Conservation (phyloP, 202 grass and related monocot genomes). For the Cymbopogon flexuosus region DNA sequence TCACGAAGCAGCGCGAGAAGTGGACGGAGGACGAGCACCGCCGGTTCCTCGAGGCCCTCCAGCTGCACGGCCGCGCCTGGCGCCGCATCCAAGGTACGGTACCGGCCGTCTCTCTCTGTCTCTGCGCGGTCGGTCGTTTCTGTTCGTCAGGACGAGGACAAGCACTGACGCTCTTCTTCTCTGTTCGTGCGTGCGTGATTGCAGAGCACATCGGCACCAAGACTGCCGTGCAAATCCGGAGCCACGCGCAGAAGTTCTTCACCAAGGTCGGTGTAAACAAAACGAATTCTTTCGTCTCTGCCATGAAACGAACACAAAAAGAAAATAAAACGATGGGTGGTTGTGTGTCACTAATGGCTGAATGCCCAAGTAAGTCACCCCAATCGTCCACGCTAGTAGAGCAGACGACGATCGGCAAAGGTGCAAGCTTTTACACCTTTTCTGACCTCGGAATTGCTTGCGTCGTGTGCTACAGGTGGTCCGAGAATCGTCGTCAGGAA, state of each 20-base stretch:
- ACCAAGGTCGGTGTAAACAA: conserved; percentile 55
- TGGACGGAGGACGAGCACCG: conserved; percentile 84
- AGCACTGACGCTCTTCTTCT: not conserved
- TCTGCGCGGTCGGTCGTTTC: too few relatives aligned
- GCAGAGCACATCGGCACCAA: conserved; percentile 91
- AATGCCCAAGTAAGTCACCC: conserved; percentile 41
- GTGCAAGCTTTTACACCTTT: not conserved
- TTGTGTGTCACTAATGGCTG: conserved; percentile 41
- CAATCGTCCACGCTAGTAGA: conserved; percentile 36
- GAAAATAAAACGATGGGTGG: not conserved
- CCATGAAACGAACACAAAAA: conserved; percentile 20
- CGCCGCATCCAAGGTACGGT: conserved; percentile 71
- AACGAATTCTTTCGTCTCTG: conserved; percentile 27
- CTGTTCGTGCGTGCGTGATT: not conserved
- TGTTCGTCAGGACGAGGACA: not conserved
- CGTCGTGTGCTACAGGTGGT: conserved; percentile 41
- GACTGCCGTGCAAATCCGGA: conserved; percentile 94
- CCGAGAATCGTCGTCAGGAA: conserved; percentile 48
- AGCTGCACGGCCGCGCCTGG: conserved; percentile 74
- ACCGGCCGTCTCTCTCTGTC: too few relatives aligned
- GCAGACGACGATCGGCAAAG: not conserved
- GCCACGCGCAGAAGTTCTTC: conserved; percentile 99
- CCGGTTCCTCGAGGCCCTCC: conserved; percentile 70
- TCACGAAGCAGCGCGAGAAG: conserved; percentile 86
- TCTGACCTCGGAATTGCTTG: conserved; percentile 13